Evolutionary conservation across 169 alveolate genomes (phyloP), one percentile per base, ranked within the genome.

Genomic region (Cryptosporidium tyzzeri): DNA sequence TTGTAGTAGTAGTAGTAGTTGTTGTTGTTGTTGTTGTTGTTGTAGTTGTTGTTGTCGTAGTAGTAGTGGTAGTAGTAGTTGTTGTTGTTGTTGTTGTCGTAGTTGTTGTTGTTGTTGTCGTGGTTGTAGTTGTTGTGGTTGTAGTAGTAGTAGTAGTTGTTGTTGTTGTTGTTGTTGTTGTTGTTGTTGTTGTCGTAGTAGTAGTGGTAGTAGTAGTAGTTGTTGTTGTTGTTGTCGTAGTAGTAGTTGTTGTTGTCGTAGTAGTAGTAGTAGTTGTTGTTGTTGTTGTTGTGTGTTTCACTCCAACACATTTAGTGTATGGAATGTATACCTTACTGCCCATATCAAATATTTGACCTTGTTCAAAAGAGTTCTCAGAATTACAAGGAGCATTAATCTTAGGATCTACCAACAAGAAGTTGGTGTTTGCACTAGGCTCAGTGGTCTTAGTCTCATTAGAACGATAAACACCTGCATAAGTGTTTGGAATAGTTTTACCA

Each of bases 341-440:
- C 69, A 71, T 48, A 48, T 71, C 85, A 29, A 26, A 71, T 50
- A 71, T 71, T 31, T 71, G 85, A 50, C 85, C 85, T 71, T 12
- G 16, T 16, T 71, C 85, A 48, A 71, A 71, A 26, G 85, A 51
- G 23, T 53, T 71, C 18, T 71, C 58, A 45, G 21, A 7, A 18
- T 71, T 71, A 71, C 85, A 71, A 71, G 85, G 85, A 33, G 59
- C 70, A 48, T 71, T 71, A 26, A 51, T 50, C 41, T 51, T 71
- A 12, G 85, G 85, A 18, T 71, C 85, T 3, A 71, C 69, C 39
- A 71, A 18, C 33, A 71, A 53, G 26, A 50, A 71, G n/a, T 71
- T 71, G 16, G 85, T 71, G 26, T 29, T 53, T 50, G 39, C 51
- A 3, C 69, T 33, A 26, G 85, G 35, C 18, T 48, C 69, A 2